Conservation (phyloP, 106 monocot genomes). For the Alisma plantagoaquatica region DNA sequence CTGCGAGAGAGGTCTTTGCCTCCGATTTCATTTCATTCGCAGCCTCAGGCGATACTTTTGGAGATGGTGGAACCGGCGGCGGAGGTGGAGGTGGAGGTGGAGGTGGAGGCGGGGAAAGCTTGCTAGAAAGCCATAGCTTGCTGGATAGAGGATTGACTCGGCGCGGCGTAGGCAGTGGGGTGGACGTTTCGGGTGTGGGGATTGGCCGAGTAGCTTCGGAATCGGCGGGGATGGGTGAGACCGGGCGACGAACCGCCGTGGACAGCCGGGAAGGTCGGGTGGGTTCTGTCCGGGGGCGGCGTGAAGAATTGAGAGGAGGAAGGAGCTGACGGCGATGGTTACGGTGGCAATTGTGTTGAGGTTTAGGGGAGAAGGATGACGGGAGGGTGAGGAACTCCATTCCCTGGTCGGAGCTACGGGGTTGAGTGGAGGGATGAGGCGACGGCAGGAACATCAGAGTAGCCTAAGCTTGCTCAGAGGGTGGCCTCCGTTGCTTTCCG, state of each 20-base stretch:
- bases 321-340: not conserved
- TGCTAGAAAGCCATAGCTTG: conserved; percentile 81
- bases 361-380: conserved; percentile 1
- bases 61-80: not conserved
- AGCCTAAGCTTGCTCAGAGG: too few relatives aligned
- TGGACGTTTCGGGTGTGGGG: not conserved
- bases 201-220: too few relatives aligned
- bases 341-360: not conserved
- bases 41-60: too few relatives aligned
- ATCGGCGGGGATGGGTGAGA: conserved; percentile 1
- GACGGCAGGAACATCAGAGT: too few relatives aligned
- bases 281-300: not conserved
- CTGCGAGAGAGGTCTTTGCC: not conserved
- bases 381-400: conserved; percentile 13
- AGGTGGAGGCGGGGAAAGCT: conserved; percentile 57
- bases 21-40: too few relatives aligned
- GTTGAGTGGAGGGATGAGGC: not conserved
- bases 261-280: not conserved
- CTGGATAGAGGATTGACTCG: conserved; percentile 54
- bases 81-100: conserved; percentile 21
- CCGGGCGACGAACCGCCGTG: conserved; percentile 12
- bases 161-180: conserved; percentile 3
- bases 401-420: not conserved
- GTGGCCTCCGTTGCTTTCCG: too few relatives aligned
- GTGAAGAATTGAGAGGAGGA: not conserved